Evolutionary conservation across 306 rosid species (phyloP).

Genomic region (Malus asiatica): DNA sequence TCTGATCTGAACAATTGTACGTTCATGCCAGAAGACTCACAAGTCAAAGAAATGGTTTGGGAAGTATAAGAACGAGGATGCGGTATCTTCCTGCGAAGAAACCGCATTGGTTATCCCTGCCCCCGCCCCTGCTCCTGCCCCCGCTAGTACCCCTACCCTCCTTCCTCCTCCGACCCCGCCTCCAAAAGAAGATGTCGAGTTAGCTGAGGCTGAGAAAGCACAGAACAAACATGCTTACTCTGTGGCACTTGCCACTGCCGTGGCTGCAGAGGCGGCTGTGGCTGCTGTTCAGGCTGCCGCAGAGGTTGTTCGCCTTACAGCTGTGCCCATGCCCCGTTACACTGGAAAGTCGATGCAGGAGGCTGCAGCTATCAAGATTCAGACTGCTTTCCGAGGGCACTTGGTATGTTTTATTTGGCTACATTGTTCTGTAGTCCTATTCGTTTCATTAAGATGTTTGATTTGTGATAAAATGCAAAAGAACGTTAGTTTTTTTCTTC

Average conservation of each 20-base stretch:
- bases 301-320: slow-evolving; percentile 49
- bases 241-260: slow-evolving; percentile 73
- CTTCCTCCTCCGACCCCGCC: slow-evolving; percentile 24
- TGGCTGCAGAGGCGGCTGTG: slow-evolving; percentile 81
- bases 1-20: slow-evolving; percentile 1
- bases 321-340: not conserved
- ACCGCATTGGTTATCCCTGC: slow-evolving; percentile 22
- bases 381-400: slow-evolving; percentile 63
- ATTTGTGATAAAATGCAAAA: not conserved
- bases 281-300: slow-evolving; percentile 79
- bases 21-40: slow-evolving; percentile 34
- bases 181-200: slow-evolving; percentile 23
- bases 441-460: not conserved
- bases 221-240: slow-evolving; percentile 64
- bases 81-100: slow-evolving; percentile 12
- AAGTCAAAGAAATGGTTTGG: slow-evolving; percentile 69
- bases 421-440: not conserved
- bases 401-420: slow-evolving; percentile 33
- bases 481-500: not conserved
- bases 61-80: slow-evolving; percentile 28
- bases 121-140: slow-evolving; percentile 8
- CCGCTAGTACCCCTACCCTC: not conserved
- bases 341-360: slow-evolving; percentile 39
- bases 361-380: slow-evolving; percentile 66
- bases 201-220: slow-evolving; percentile 38